Conservation (phyloP, 495 filamentous ascomycete species). For the Massariosphaeria phaeospora region DNA sequence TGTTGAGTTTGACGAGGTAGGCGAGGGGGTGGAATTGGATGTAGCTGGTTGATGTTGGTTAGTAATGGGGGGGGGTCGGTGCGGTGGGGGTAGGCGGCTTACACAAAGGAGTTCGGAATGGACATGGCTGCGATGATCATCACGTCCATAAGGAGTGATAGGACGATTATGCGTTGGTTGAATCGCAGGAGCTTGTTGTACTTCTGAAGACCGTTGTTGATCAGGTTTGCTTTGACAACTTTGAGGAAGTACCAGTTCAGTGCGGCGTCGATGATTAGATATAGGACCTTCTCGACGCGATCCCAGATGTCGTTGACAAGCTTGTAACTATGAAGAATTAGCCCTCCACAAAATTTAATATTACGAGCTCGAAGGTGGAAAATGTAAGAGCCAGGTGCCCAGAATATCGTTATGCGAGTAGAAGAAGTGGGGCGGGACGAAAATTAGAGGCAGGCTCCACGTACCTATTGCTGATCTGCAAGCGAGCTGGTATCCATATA, state of each 20-base stretch:
- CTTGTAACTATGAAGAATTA: neutral
- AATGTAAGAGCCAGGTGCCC: neutral
- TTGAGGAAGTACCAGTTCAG: constrained; percentile 28
- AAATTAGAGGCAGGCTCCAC: neutral
- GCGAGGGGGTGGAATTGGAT: constrained; percentile 27
- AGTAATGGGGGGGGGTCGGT: neutral
- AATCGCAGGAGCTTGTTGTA: constrained; percentile 25
- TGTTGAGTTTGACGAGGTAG: constrained; percentile 25
- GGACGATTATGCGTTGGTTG: constrained; percentile 23
- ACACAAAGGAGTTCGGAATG: constrained; percentile 28
- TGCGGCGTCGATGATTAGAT: constrained; percentile 17
- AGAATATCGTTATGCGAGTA: too few species aligned
- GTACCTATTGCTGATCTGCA: constrained; percentile 11
- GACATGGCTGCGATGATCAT: constrained; percentile 29
- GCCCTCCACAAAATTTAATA: too few species aligned
- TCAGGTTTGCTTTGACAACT: constrained; percentile 21
- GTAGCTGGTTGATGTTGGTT: neutral
- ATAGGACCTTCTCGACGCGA: constrained; percentile 21
- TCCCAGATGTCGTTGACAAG: constrained; percentile 23
- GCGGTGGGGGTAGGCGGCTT: neutral
- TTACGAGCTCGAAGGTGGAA: too few species aligned
- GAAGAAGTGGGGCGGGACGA: too few species aligned
- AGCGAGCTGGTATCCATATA: constrained; percentile 24
- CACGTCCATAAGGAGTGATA: constrained; percentile 26
- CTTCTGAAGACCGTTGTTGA: constrained; percentile 26